Base-by-base conservation (phyloP, 1,139 yeast species). In the Suhomyces panamericanus region DNA sequence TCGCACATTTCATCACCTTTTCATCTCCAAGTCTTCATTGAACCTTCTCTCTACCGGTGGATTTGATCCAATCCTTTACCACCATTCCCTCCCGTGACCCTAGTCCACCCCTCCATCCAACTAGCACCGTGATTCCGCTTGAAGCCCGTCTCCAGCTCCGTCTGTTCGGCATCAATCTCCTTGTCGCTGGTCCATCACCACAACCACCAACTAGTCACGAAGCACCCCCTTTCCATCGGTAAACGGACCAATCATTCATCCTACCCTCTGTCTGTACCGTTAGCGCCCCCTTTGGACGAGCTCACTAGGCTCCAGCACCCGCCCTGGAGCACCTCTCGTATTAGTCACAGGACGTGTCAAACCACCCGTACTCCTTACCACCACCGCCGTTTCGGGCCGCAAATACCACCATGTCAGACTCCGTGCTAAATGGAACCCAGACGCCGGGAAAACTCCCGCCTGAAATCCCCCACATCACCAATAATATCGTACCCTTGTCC, bases 381-480 rank as follows among this genome's bases (percentile, higher is more conserved):
- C 2, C 7, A 11, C 29, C 12, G 29, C 29, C 29, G 24, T 20
- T 20, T 20, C 24, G 24, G 4, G 24, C 24, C 2, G 6, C 24
- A 20, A 8, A 20, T 8, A 5, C 29, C 28, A 31, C 12, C 31
- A 38, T 38, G 36, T 24, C 36, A 7, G 41, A 38, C 4, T 4
- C 41, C 16, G 27, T 15, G 17, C 11, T 16, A 26, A 38, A 38
- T 26, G 41, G 41, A 11, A 29, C 33, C 10, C 33, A 17, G 32
- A 33, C 42, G 12, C 29, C 32, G 6, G 30, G 26, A 15, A 39
- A 34, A 17, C 38, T 31, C 8, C 30, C 32, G 7, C 35, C 35
- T 11, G 68, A 66, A 13, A 75, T 87, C 35, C 91, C 95, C n/a
- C 96, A 87, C 58, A 77, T 88, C 51, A 77, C 87, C 14, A 77